Base-by-base conservation (phyloP, 176 grass and related monocot species). In the Ensete ventricosum region DNA sequence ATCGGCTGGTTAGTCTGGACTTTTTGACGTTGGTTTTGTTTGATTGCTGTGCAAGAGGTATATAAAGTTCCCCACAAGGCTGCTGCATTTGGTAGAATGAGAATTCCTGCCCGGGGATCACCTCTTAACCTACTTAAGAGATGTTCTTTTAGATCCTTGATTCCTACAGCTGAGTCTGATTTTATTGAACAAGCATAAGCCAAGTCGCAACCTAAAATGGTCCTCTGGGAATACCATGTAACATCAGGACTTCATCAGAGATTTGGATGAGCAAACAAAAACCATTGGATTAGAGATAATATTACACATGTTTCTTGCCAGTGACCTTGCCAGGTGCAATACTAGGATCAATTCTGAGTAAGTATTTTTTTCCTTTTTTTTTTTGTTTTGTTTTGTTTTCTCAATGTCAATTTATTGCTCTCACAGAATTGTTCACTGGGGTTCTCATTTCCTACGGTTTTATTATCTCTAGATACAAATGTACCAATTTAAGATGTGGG, bases 271-370 rank as follows among this genome's bases (percentile, higher is more conserved):
- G 64, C 64, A 67, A 67, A 67, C 11, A 67, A 43, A 34, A 8
- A 67, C 25, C 34, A 22, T 16, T 67, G 64, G 64, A 34, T 67
- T 67, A 43, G 26, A 17, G 26, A 13, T 14, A 25, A 67, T 13
- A 26, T 67, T 4, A n/a, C 57, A n/a, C 14, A 60, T 21, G 57
- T 67, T 66, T 65, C 63, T 65, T 67, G 64, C 24, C 64, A 67
- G 9, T 67, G 63, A 29, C 64, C 64, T 25, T 6, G 27, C 63
- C 63, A 66, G 64, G 2, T 67, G 64, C 64, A 67, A 67, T 67
- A 14, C 16, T 43, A 67, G 16, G 64, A 67, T 67, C 64, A 34
- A 12, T 16, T 67, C 64, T 67, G 64, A 14, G 34, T 67, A 34
- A 23, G 13, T 67, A 5, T 43, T 67, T 64, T 60, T 20, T 13